These are phyloP conservation scores for Neoboletus brunneissimus DNA, from an alignment of 768 basidiomycete genomes.

Conservation along the genomic window DNA sequence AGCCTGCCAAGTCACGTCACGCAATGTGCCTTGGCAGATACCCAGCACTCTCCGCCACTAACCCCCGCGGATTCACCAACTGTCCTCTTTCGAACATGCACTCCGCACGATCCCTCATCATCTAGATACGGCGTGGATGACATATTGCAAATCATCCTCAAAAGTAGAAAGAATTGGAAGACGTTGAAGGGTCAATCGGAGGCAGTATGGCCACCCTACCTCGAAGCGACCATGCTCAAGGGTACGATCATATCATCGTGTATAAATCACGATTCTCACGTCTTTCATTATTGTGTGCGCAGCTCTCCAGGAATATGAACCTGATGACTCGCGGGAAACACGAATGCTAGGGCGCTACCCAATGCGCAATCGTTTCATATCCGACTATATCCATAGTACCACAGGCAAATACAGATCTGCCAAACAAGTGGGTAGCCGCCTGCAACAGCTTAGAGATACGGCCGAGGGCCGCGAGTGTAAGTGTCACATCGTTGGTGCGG, in stretches of 20 bases:
- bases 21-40: neutral
- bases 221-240: constrained; percentile 75
- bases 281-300: constrained; percentile 15
- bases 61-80: constrained; percentile 5
- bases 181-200: constrained; percentile 63
- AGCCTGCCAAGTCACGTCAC: constrained; percentile 5
- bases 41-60: neutral
- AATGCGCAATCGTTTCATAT: constrained; percentile 77
- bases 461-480: constrained; percentile 68
- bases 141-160: constrained; percentile 65
- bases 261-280: constrained; percentile 18
- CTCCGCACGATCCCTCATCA: constrained; percentile 13
- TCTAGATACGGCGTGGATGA: constrained; percentile 36
- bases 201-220: constrained; percentile 76
- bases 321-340: constrained; percentile 70
- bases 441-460: constrained; percentile 76
- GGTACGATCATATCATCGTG: constrained; percentile 41
- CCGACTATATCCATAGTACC: constrained; percentile 66
- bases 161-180: constrained; percentile 73
- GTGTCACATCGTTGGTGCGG: constrained; percentile 32
- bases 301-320: constrained; percentile 74
- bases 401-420: constrained; percentile 71
- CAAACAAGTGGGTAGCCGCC: constrained; percentile 77
- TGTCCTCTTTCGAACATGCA: constrained; percentile 4
- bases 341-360: constrained; percentile 73